Conservation (phyloP, 202 grass and related monocot species). For the Tripidium arundinaceum region DNA sequence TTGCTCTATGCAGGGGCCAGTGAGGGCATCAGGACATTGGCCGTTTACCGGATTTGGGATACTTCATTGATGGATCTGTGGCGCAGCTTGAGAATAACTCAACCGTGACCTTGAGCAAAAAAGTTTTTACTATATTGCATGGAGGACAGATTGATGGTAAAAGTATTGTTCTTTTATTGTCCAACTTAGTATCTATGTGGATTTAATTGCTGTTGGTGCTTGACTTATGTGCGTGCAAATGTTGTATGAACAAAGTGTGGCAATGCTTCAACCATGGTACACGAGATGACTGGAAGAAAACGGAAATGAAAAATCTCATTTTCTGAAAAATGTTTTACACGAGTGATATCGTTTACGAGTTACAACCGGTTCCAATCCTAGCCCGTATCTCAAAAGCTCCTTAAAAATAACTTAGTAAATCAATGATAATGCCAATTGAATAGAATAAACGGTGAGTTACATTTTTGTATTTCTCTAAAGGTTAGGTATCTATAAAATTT, state of each 20-base stretch:
- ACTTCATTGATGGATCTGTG: not conserved
- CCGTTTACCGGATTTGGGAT: not conserved
- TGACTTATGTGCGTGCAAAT: not conserved
- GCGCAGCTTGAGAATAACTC: slow-evolving; percentile 17
- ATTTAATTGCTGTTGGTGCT: not conserved
- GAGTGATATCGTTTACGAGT: not conserved
- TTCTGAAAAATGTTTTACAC: not conserved
- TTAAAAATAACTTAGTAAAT: too few relatives aligned
- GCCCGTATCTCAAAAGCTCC: too few relatives aligned
- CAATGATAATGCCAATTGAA: too few relatives aligned
- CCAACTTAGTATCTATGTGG: slow-evolving; percentile 3
- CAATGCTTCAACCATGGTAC: not conserved
- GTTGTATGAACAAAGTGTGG: not conserved
- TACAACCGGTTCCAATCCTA: too few relatives aligned
- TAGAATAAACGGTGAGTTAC: too few relatives aligned
- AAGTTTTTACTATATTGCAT: not conserved
- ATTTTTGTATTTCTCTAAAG: too few relatives aligned
- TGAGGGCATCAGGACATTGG: slow-evolving; percentile 22
- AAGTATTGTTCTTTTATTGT: not conserved
- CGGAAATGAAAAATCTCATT: not conserved
- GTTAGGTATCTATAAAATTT: too few relatives aligned
- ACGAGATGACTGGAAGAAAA: not conserved
- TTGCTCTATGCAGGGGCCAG: slow-evolving; percentile 43
- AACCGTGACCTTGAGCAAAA: not conserved
- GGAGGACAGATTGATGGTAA: not conserved